Base-by-base conservation (phyloP, 2,329 filamentous ascomycete genomes). In the Fusarium bactridioides region DNA sequence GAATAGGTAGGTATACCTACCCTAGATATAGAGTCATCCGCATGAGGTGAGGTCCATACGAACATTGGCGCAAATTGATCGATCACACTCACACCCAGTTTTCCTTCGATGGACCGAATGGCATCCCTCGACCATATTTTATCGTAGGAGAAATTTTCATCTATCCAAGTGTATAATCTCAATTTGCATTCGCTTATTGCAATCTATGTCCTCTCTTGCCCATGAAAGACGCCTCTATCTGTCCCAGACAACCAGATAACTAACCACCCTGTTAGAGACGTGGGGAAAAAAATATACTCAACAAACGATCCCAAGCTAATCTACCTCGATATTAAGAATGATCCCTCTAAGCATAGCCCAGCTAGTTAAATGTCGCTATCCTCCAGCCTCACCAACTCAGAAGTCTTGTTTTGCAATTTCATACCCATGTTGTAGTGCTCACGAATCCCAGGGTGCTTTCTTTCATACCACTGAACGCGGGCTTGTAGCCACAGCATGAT, bases 391-490 rank as follows among this genome's bases (percentile, higher is more conserved):
- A 44, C 13, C 50, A 27, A 25, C 35, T 12, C 13, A 21, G 18
- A 53, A 21, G 16, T 18, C 35, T 19, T 33, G 16, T 45, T 38
- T 23, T 29, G 18, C 15, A 66, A 38, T 11, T 35, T 15, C 16
- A 19, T 43, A 31, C 64, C 18, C 27, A 4, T 16, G 10, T 43
- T 41, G 10, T 67, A 70, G 6, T 51, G 10, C 25, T 35, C 23
- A 19, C 48, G 48, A 23, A 73, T 33, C 4, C 15, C 31, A 27
- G 37, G 33, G 19, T 23, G 1, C n/a, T n/a, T n/a, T 31, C 16
- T 58, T 38, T 67, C 62, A 40, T 70, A 70, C 35, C 44, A 61
- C 23, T 61, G 58, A 47, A 73, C 43, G n/a, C 67, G 66, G 29
- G 55, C 54, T 25, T 41, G 47, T 58, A 64, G 44, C 40, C 50